phyloP scores from a whole-genome alignment of 2,329 filamentous ascomycete species.

The Aspergillus fumigatiaffinis region DNA sequence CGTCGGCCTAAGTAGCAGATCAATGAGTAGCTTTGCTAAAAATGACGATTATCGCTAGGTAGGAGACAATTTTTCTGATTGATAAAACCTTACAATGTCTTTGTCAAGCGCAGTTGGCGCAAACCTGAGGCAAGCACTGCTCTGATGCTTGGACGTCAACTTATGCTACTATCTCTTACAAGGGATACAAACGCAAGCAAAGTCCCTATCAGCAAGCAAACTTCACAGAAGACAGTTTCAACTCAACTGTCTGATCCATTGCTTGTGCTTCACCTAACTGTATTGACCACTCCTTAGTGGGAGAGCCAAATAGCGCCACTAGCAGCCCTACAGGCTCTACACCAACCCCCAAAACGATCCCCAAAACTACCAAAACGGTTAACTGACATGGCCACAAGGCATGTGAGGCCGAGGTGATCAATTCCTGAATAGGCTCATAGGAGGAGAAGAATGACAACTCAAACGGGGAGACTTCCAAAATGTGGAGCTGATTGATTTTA shows the following conservation, averaged over 20 bases:
- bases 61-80: neutral
- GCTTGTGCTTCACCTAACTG: neutral
- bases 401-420: neutral
- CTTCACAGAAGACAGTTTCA: neutral
- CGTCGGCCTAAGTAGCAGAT: neutral
- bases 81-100: no score
- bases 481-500: neutral
- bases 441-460: neutral
- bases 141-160: neutral
- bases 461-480: neutral
- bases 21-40: neutral
- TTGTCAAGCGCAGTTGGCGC: no score
- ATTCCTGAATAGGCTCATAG: neutral
- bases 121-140: neutral
- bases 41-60: neutral
- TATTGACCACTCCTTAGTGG: neutral
- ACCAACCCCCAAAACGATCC: neutral
- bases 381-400: neutral
- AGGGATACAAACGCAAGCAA: no score
- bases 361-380: neutral
- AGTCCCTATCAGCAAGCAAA: no score
- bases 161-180: neutral
- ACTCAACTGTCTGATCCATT: neutral
- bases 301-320: neutral
- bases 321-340: neutral